Evolutionary conservation across 192 early-diverging fungal genomes (phyloP).

Genomic region (Paraglomus brasilianum): DNA sequence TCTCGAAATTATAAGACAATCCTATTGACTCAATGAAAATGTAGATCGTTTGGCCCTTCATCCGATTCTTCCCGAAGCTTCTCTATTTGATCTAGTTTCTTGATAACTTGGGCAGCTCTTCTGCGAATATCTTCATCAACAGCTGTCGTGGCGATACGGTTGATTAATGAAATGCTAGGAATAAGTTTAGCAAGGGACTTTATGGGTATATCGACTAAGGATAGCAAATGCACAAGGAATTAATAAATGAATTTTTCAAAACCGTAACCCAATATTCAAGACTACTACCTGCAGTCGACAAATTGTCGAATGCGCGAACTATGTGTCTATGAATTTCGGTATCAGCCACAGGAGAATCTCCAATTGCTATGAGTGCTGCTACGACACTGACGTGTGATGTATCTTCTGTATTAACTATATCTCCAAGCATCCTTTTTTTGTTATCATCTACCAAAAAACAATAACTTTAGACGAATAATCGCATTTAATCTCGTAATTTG

Average conservation of each 20-base stretch:
- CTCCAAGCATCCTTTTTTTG: constrained; percentile 25
- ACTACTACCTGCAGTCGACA: constrained; percentile 39
- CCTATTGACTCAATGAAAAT: too few species aligned
- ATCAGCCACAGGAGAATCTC: constrained; percentile 35
- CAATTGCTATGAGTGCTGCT: constrained; percentile 37
- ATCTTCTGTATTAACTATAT: background rate
- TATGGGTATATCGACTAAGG: background rate
- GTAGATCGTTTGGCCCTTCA: too few species aligned
- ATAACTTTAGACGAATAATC: background rate
- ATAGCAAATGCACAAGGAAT: background rate
- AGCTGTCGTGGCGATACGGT: constrained; percentile 39
- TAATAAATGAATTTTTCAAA: constrained; percentile 17
- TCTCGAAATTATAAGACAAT: too few species aligned
- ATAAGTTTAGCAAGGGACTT: constrained; percentile 5
- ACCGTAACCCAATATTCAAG: constrained; percentile 34
- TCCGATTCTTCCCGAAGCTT: too few species aligned
- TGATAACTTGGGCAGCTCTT: constrained; percentile 41
- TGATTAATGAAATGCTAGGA: constrained; percentile 41
- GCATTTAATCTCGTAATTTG: constrained; percentile 2
- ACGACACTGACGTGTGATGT: constrained; percentile 31
- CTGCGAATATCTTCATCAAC: constrained; percentile 43
- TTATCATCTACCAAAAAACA: constrained; percentile 30
- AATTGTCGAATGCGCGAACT: constrained; percentile 56
- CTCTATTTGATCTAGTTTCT: background rate
- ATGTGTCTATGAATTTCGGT: constrained; percentile 56